A percentile compares a stretch with the other conserved stretches of the same genome.
phyloP scores from a whole-genome alignment of 2,329 filamentous ascomycete genomes.

The Hypoxylon sp. region DNA sequence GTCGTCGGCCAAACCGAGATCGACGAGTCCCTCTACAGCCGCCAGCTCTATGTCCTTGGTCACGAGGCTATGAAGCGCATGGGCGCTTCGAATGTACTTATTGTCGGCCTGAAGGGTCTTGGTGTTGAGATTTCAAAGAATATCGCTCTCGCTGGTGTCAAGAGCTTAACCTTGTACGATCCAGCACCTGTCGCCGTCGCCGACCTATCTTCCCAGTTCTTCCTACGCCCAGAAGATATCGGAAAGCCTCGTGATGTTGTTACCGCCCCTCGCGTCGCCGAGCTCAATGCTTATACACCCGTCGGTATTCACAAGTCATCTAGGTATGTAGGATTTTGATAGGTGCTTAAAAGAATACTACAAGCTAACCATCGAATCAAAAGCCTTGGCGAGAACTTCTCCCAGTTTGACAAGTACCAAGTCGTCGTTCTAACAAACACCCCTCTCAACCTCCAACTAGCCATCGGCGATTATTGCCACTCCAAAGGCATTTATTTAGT shows the following conservation, averaged over 20 bases:
- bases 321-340: slow-evolving; percentile 57
- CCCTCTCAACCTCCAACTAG: slow-evolving; percentile 82
- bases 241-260: slow-evolving; percentile 91
- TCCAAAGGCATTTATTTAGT: slow-evolving; percentile 92
- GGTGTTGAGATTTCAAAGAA: slow-evolving; percentile 99
- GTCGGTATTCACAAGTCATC: slow-evolving; percentile 79
- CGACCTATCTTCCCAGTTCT: slow-evolving; percentile 97
- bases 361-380: slow-evolving; percentile 47
- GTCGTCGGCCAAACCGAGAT: slow-evolving; percentile 70
- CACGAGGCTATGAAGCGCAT: slow-evolving; percentile 98
- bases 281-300: slow-evolving; percentile 96
- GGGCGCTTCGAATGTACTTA: slow-evolving; percentile 93
- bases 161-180: slow-evolving; percentile 94
- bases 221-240: slow-evolving; percentile 87
- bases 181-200: slow-evolving; percentile 85
- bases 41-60: slow-evolving; percentile 78
- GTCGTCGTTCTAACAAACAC: slow-evolving; percentile 91
- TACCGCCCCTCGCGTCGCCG: slow-evolving; percentile 89
- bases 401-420: slow-evolving; percentile 90
- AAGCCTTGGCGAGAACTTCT: slow-evolving; percentile 80
- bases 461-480: slow-evolving; percentile 93
- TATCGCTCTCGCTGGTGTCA: slow-evolving; percentile 96
- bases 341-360: slow-evolving; percentile 4
- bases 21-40: slow-evolving; percentile 80
- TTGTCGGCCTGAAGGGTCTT: slow-evolving; percentile 91